phyloP scores from a whole-genome alignment of 139 green algal genomes.

The Micractinium sp. region DNA sequence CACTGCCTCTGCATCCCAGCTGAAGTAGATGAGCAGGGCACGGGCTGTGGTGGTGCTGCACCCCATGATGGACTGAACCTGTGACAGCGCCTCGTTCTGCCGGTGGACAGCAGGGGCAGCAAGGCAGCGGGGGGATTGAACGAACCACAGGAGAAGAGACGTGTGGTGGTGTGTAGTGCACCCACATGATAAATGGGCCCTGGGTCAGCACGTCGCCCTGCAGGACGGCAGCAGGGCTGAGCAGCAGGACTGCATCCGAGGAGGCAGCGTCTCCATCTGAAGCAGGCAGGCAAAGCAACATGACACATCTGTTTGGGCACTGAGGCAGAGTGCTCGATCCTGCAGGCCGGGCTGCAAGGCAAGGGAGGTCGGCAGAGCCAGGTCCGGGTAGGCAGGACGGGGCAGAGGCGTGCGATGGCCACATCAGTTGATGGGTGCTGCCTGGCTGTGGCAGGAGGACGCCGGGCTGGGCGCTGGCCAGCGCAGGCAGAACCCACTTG shows the following conservation, averaged over 20 bases:
- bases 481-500: not conserved
- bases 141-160: not conserved
- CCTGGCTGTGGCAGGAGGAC: not conserved
- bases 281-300: no score
- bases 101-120: not conserved
- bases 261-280: no score
- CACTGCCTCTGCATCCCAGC: conserved; percentile 54
- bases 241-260: no score
- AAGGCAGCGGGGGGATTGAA: not conserved
- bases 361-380: no score
- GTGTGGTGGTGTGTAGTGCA: not conserved
- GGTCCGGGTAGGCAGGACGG: no score
- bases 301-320: no score
- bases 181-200: no score
- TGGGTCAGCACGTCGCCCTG: no score
- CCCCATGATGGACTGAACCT: conserved; percentile 67
- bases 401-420: not conserved
- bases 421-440: not conserved
- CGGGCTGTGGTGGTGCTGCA: conserved; percentile 62
- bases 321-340: no score
- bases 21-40: conserved; percentile 78
- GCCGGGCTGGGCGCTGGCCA: no score
- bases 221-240: no score
- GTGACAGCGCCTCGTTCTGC: not conserved
- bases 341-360: no score